Evolutionary conservation across 176 grass and related monocot genomes (phyloP), one percentile per base, ranked within the genome.

Genomic region (Juncus inflexus): DNA sequence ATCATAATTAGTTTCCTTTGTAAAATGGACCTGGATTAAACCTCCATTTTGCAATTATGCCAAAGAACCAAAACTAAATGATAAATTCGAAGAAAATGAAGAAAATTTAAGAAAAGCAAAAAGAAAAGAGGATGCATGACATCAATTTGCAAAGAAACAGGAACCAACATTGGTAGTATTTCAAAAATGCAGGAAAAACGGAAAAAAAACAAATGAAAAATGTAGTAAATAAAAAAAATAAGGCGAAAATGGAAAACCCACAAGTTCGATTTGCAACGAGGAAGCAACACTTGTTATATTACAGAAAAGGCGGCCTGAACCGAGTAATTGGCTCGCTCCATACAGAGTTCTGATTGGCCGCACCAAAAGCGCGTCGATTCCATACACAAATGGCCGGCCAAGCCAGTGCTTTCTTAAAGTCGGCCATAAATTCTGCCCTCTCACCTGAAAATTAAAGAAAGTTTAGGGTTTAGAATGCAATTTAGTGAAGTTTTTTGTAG

Each of bases 251-350:
- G n/a, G n/a, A n/a, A n/a, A n/a, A n/a, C n/a, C n/a, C n/a, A n/a
- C n/a, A 9, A 92, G 80, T 75, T 99, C 94, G 65, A 99, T 92
- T 58, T 99, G 85, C 50, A 92, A 79, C 8, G 92, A 92, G 1
- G 88, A 84, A 40, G 85, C 71, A 59, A 89, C 80, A 56, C 58
- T 84, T 40, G 85, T 86, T 71, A 86, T 90, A 61, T 86, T 92
- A 79, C 94, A 99, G 52, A 86, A 78, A 42, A 80, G 87, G 0
- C 78, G 52, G 6, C 52, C 80, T 5, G 89, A 78, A 15, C 94
- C 85, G 6, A 92, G 86, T 69, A 92, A 78, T 9, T 83, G 74
- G 2, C 83, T 82, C 63, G 83, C 94, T 16, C 85, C 94, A 12
- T 89, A 76, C 50, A 99, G 64, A 50, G 83, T 99, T 78, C 86